These are phyloP conservation scores for Alisma plantagoaquatica DNA, from an alignment of 106 monocot genomes.

Conservation along the genomic window DNA sequence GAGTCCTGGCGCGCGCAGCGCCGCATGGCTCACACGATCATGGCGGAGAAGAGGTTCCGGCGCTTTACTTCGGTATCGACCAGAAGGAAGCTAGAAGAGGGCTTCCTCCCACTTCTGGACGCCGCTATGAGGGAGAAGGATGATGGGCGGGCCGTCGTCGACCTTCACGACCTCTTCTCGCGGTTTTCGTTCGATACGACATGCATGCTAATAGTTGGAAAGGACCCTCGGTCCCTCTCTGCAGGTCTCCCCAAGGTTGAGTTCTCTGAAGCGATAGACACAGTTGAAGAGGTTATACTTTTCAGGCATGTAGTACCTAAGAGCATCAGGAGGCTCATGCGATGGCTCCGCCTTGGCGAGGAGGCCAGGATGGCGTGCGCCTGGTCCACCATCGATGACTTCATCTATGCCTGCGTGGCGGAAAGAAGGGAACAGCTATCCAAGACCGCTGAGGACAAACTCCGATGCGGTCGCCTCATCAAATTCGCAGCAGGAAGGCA, in stretches of 20 bases:
- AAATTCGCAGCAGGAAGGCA: background rate
- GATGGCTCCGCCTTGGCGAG: conserved; percentile 4
- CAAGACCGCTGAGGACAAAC: background rate
- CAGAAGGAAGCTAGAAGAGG: conserved; percentile 12
- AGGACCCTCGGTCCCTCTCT: background rate
- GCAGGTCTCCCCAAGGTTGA: background rate
- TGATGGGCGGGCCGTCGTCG: no score
- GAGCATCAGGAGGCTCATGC: background rate
- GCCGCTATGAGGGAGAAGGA: conserved; percentile 1
- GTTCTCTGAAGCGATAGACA: conserved; percentile 2
- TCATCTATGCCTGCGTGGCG: background rate
- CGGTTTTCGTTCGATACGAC: conserved; percentile 14
- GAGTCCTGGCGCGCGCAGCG: no score
- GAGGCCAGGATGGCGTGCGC: conserved; percentile 6
- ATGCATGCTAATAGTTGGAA: background rate
- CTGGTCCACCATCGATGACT: conserved; percentile 5
- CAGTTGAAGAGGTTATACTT: background rate
- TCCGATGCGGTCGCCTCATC: conserved; percentile 1
- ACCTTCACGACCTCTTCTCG: conserved; percentile 7
- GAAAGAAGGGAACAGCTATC: conserved; percentile 3
- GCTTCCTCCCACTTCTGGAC: conserved; percentile 22
- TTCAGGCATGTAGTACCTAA: background rate
- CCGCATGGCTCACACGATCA: conserved; percentile 2
- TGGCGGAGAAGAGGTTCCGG: conserved; percentile 11
- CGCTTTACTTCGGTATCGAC: conserved; percentile 3